Evolutionary conservation across 176 grass and related monocot species (phyloP), one percentile per base, ranked within the genome.

Genomic region (Paspalum notatum): DNA sequence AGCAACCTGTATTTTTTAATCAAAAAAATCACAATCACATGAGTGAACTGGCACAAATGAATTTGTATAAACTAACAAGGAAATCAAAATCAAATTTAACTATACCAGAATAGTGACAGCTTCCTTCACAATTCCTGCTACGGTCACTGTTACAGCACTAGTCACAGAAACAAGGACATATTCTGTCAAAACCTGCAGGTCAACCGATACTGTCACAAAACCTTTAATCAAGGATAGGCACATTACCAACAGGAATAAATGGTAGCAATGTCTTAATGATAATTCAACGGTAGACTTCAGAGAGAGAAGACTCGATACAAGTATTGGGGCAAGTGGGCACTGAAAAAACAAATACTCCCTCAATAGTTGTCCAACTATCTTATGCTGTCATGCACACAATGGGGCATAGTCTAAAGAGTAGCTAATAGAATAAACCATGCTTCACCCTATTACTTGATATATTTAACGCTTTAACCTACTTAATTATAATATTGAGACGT

Each of bases 71-170:
- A 60, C 27, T 12, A 55, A 68, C 44, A 64, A 20, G 54, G 12
- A 12, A 65, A 67, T 25, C 3, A 27, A 77, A 75, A 86, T 55
- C 6, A 55, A 55, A 44, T 70, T 8, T 55, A 78, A 48, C 75
- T 68, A 80, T 98, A 98, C 96, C 88, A 95, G 81, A 86, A 98
- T 98, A 64, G 96, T 98, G 44, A 98, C 86, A 77, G 88, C 96
- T 69, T 98, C 96, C 79, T 98, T 98, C 40, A 98, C 85, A 89
- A 95, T 91, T 38, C 96, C 96, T 74, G 91, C 89, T 70, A 98
- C 68, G 65, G 90, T 98, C 66, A 98, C 88, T 85, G 96, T 98
- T 84, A 98, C 81, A 62, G 96, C 96, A 90, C 96, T 98, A 40
- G 96, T 98, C 41, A 86, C 90, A 71, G 96, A 98, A 86, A 98